Conservation (phyloP, 257 asterid genomes). For the Lycium barbarum region DNA sequence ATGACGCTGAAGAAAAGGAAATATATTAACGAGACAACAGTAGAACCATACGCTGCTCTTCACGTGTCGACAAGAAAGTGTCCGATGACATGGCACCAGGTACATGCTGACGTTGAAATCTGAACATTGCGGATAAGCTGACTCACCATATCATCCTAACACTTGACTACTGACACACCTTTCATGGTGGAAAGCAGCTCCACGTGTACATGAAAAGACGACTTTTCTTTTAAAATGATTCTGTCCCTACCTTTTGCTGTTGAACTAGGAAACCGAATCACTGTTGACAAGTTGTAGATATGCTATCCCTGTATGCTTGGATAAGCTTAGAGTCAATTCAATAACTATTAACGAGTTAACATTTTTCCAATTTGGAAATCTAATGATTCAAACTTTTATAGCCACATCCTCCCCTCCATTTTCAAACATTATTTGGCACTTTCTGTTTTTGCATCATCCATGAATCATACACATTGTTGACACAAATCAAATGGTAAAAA, state of each 20-base stretch:
- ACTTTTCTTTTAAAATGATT: conserved; percentile 15
- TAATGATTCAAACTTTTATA: background rate
- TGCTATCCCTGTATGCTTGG: conserved; percentile 37
- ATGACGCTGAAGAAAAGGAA: background rate
- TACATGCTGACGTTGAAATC: conserved; percentile 26
- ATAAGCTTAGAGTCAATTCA: conserved; percentile 55
- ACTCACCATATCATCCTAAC: conserved; percentile 20
- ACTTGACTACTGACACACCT: conserved; percentile 28
- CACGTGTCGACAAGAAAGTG: background rate
- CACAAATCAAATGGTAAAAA: background rate
- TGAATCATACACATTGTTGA: background rate
- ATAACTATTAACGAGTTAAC: background rate
- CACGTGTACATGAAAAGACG: conserved; percentile 42
- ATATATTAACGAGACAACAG: background rate
- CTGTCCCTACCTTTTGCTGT: conserved; percentile 38
- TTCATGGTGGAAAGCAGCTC: conserved; percentile 53
- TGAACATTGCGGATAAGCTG: conserved; percentile 19
- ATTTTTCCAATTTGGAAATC: background rate
- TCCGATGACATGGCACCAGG: conserved; percentile 26
- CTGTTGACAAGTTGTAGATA: conserved; percentile 30
- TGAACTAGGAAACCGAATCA: conserved; percentile 59
- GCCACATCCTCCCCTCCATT: conserved; percentile 8
- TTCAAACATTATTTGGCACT: background rate
- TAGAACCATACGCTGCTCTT: background rate
- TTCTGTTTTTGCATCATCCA: background rate